phyloP scores from a whole-genome alignment of 2,329 filamentous ascomycete species.

The Trichoderma sp. region DNA sequence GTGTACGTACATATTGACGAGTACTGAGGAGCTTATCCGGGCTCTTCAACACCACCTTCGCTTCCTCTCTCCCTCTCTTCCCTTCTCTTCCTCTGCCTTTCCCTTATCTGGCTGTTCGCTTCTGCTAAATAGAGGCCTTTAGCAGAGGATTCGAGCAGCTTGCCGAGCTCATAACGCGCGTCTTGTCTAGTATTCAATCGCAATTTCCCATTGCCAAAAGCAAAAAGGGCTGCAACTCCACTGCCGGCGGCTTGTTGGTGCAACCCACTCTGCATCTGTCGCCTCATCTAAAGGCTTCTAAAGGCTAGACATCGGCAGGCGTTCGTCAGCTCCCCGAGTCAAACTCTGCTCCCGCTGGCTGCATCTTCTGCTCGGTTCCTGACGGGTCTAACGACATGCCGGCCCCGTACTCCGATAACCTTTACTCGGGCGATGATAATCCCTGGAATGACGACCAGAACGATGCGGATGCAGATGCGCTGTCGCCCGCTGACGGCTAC shows the following conservation, averaged over 20 bases:
- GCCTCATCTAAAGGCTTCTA: neutral
- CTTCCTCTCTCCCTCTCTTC: neutral
- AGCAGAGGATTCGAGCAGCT: neutral
- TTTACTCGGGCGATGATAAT: constrained; percentile 41
- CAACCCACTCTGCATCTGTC: neutral
- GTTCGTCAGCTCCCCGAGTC: neutral
- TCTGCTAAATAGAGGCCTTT: neutral
- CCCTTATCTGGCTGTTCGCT: neutral
- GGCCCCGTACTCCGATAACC: constrained; percentile 49
- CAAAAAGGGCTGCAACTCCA: neutral
- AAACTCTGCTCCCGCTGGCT: neutral
- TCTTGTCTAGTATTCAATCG: neutral
- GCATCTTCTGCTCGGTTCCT: no score
- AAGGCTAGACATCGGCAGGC: neutral
- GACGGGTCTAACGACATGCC: constrained; percentile 40
- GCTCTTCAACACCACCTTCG: constrained; percentile 5
- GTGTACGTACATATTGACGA: neutral
- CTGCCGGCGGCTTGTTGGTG: neutral
- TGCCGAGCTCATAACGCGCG: neutral
- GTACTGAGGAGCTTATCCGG: neutral
- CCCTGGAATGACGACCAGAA: constrained; percentile 40
- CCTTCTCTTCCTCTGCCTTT: neutral
- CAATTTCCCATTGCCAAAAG: neutral
- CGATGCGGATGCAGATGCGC: constrained; percentile 29
- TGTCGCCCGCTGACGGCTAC: constrained; percentile 56